Percentiles rank a stretch among this genome's conserved stretches.
phyloP scores from a whole-genome alignment of 2,329 filamentous ascomycete genomes.

The Aspergillus brunneoviolaceus region DNA sequence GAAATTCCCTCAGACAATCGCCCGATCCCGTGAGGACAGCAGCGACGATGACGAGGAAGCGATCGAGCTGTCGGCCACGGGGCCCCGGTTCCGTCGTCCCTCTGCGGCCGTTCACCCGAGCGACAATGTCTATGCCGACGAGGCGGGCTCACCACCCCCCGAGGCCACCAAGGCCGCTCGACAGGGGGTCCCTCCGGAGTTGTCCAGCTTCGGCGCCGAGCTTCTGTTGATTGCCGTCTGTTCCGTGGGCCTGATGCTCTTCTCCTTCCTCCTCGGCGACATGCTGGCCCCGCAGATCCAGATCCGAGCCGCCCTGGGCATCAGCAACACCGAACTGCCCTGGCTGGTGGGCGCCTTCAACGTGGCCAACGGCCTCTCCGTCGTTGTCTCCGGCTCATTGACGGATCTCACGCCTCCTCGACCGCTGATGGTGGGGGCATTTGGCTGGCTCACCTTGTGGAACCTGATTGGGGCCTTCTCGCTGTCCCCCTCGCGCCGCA shows the following conservation, averaged over 20 bases:
- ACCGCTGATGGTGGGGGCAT: constrained; percentile 44
- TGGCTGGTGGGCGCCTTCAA: constrained; percentile 47
- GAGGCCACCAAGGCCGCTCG: constrained; percentile 1
- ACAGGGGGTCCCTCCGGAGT: constrained; percentile 42
- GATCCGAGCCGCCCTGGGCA: constrained; percentile 38
- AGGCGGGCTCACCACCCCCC: constrained; percentile 23
- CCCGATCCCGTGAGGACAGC: constrained; percentile 6
- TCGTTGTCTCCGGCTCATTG: constrained; percentile 40
- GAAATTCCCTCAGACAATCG: constrained; percentile 20
- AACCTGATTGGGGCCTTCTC: constrained; percentile 41
- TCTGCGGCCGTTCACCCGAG: background rate
- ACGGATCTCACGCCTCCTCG: constrained; percentile 45
- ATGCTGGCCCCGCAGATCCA: constrained; percentile 42
- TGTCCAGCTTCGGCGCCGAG: constrained; percentile 42
- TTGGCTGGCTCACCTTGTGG: constrained; percentile 45
- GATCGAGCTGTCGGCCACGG: background rate
- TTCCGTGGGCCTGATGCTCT: constrained; percentile 45
- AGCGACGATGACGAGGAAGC: constrained; percentile 14
- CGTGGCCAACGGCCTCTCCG: constrained; percentile 44
- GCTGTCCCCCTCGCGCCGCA: constrained; percentile 34
- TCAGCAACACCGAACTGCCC: constrained; percentile 42
- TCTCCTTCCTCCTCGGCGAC: constrained; percentile 44
- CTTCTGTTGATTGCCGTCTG: constrained; percentile 45
- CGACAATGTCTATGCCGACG: constrained; percentile 14
- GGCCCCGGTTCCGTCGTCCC: background rate